These are phyloP conservation scores for Salvia sclarea DNA, from an alignment of 305 asterid genomes.

Conservation along the genomic window DNA sequence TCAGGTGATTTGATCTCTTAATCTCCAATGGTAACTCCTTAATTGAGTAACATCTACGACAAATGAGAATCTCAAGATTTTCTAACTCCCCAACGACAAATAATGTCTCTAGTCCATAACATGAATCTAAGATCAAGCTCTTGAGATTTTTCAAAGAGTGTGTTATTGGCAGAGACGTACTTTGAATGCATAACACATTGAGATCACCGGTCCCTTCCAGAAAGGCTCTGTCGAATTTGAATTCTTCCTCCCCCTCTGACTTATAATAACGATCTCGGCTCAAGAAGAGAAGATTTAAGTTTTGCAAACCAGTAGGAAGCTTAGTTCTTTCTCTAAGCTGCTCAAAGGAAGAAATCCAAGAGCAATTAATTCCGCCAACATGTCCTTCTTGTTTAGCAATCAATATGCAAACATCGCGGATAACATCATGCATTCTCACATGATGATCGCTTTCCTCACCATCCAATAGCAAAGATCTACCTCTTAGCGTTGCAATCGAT, in stretches of 20 bases:
- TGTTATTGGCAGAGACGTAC: conserved; percentile 23
- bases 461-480: too few relatives aligned
- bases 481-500: too few relatives aligned
- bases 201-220: conserved; percentile 30
- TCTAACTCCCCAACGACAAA: conserved; percentile 26
- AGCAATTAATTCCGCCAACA: not conserved
- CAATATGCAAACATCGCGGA: conserved; percentile 35
- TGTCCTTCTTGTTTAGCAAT: conserved; percentile 20
- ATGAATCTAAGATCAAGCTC: conserved; percentile 18
- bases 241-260: too few relatives aligned
- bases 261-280: too few relatives aligned
- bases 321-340: too few relatives aligned
- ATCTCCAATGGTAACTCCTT: conserved; percentile 6
- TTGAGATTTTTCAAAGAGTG: not conserved
- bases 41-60: not conserved
- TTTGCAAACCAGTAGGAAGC: conserved; percentile 15
- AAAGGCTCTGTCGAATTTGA: too few relatives aligned
- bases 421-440: conserved; percentile 23
- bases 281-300: conserved; percentile 29
- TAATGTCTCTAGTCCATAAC: not conserved
- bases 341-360: conserved; percentile 34
- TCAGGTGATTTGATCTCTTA: not conserved
- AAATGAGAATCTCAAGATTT: conserved; percentile 37
- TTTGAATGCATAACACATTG: conserved; percentile 32
- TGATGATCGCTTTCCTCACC: too few relatives aligned